Evolutionary conservation across 2,329 filamentous ascomycete species (phyloP), one percentile per base, ranked within the genome.

Genomic region (Aureobasidium sp.): DNA sequence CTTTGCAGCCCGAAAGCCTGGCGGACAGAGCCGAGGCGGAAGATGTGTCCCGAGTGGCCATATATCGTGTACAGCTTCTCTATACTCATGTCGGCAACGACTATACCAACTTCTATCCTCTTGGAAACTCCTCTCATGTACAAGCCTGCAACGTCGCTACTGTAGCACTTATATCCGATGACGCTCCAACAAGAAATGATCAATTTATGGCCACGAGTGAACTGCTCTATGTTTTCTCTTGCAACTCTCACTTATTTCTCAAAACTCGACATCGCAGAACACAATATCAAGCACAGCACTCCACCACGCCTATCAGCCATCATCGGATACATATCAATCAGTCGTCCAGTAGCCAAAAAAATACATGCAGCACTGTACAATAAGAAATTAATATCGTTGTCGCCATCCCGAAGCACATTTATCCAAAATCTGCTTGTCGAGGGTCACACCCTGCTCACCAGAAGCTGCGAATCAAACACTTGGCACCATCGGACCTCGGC

Each of bases 351-450:
- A 2, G 2, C 14, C 4, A 3, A 29, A 25, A 25, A 25, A 25
- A 14, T 14, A 5, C 0, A 5, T 44, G 2, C 14, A 25, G 1
- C 9, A 22, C 0, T 2, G 5, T 6, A 1, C 5, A 2, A 5
- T 25, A 20, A 25, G 7, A 9, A 1, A 44, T 22, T 14, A 5
- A 25, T 2, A 4, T 14, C 17, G n/a, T 31, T 7, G 45, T n/a
- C 17, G 4, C 45, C 25, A 31, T 48, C 3, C 17, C 45, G 45
- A 45, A n/a, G 17, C 39, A n/a, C 6, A 1, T 41, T 8, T 1
- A 6, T 41, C 15, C 3, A 2, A 15, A n/a, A 44, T 44, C 31
- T 34, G 8, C 31, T 12, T 34, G 31, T 34, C 31, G 31, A 34
- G 31, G 31, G 1, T 34, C 31, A 34, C 31, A 34, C 31, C 31